Percentiles rank a stretch among this genome's conserved stretches.
These are phyloP conservation scores for Fusarium penzigii DNA, from an alignment of 2,329 filamentous ascomycete genomes.

Conservation along the genomic window DNA sequence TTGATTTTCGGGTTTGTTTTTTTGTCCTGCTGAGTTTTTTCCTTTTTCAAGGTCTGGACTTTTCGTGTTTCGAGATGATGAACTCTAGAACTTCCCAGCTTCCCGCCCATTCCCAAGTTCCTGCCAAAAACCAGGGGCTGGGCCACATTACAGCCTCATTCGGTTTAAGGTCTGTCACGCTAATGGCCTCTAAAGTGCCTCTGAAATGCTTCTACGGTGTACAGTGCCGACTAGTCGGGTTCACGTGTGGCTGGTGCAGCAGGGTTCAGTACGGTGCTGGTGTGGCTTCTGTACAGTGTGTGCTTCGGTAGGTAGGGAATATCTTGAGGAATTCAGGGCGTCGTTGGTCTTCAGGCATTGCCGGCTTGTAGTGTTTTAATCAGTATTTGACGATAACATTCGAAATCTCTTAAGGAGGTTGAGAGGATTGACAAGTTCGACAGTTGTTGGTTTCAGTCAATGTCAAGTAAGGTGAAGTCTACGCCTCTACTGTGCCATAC, in stretches of 20 bases:
- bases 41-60: neutral
- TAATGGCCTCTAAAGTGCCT: neutral
- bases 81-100: conserved; percentile 20
- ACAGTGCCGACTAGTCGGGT: conserved; percentile 19
- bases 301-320: too few relatives aligned
- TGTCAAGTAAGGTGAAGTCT: too few relatives aligned
- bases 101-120: conserved; percentile 4
- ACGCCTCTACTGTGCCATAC: too few relatives aligned
- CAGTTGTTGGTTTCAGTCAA: too few relatives aligned
- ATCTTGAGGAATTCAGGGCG: too few relatives aligned
- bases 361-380: too few relatives aligned
- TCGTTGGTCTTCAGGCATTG: too few relatives aligned
- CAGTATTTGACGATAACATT: too few relatives aligned
- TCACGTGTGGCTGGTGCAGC: neutral
- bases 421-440: too few relatives aligned
- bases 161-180: conserved; percentile 24
- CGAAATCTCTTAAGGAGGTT: too few relatives aligned
- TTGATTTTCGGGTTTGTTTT: neutral
- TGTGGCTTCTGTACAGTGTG: too few relatives aligned
- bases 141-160: conserved; percentile 22
- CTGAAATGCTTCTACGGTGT: conserved; percentile 4
- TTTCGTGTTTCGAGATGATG: neutral
- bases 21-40: neutral
- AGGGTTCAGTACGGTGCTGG: neutral
- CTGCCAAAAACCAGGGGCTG: conserved; percentile 22